Evolutionary conservation across 805 yeast species (phyloP).

Genomic region (Kuraishia cidri): DNA sequence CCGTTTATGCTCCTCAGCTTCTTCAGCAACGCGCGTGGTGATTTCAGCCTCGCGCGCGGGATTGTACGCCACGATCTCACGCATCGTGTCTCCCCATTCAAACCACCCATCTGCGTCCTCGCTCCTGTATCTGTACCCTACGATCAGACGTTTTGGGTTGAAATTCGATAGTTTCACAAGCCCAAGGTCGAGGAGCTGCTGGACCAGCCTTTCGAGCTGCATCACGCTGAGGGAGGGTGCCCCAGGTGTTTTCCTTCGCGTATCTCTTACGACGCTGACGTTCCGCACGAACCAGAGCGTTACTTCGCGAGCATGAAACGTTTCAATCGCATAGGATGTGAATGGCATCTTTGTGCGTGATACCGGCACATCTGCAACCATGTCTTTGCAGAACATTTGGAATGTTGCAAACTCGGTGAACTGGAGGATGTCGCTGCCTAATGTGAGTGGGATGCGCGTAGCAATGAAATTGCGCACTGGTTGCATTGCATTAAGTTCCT

Average conservation of each 20-base stretch:
- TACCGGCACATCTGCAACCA: slow-evolving; percentile 5
- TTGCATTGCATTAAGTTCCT: slow-evolving; percentile 1
- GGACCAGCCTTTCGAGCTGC: slow-evolving; percentile 10
- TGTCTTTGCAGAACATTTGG: slow-evolving; percentile 4
- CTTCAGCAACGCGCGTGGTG: no score
- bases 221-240: slow-evolving; percentile 5
- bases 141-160: slow-evolving; percentile 6
- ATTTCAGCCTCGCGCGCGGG: not conserved
- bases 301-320: slow-evolving; percentile 7
- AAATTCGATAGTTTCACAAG: slow-evolving; percentile 7
- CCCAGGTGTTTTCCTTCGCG: slow-evolving; percentile 1
- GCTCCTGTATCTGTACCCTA: slow-evolving; percentile 8
- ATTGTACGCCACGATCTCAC: slow-evolving; percentile 3
- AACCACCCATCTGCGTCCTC: slow-evolving; percentile 8
- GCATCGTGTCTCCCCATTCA: slow-evolving; percentile 9
- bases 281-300: slow-evolving; percentile 5
- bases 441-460: slow-evolving; percentile 1
- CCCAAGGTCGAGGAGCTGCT: slow-evolving; percentile 8
- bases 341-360: slow-evolving; percentile 6
- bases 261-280: not conserved
- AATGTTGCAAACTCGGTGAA: slow-evolving; percentile 6
- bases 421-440: slow-evolving; percentile 6
- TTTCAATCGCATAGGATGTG: slow-evolving; percentile 4
- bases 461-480: slow-evolving; percentile 4
- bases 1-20: not conserved